Percentiles rank a stretch among this genome's conserved stretches.
phyloP scores from a whole-genome alignment of 345 rosid genomes.

The Pugionium dolabratum region DNA sequence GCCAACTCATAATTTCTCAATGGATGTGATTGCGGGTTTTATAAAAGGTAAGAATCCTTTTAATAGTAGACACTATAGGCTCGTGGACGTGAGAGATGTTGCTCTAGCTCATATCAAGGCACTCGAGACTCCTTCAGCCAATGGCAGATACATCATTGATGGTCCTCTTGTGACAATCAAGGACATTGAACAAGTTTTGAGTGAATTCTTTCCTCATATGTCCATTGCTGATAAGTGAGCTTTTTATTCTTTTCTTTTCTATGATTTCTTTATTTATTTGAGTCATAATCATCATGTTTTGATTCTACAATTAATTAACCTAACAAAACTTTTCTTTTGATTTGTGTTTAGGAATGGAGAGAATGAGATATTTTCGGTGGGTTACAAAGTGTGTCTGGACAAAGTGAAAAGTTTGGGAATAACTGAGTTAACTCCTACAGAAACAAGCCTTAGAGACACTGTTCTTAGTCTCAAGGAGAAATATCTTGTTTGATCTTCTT shows the following conservation, averaged over 20 bases:
- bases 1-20: constrained; percentile 29
- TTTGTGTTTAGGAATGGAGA: neutral
- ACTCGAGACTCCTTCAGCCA: constrained; percentile 6
- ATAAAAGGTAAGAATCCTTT: constrained; percentile 24
- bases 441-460: constrained; percentile 23
- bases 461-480: constrained; percentile 42
- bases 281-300: neutral
- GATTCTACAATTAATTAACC: neutral
- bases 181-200: neutral
- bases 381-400: neutral
- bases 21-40: constrained; percentile 21
- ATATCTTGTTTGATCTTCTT: neutral
- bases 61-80: neutral
- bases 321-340: neutral
- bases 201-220: neutral
- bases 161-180: neutral
- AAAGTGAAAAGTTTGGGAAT: constrained; percentile 1
- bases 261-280: no score
- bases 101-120: constrained; percentile 17
- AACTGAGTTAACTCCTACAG: neutral
- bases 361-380: neutral
- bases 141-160: constrained; percentile 1
- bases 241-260: neutral
- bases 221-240: neutral
- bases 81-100: neutral